Conservation (phyloP, 2,329 filamentous ascomycete genomes). For the Remersonia thermophila region DNA sequence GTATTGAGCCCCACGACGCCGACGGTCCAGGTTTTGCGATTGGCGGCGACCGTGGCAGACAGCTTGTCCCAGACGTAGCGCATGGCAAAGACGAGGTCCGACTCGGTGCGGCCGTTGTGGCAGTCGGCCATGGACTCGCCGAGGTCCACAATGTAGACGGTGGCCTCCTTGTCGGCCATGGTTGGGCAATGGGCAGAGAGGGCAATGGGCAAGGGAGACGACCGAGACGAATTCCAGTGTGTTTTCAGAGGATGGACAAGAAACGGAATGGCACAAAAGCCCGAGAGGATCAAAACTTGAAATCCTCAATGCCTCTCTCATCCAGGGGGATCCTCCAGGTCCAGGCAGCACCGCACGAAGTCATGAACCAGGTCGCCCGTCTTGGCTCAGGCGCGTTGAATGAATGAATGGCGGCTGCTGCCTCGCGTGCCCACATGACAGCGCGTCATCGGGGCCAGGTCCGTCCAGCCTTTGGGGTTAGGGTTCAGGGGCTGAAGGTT, state of each 20-base stretch:
- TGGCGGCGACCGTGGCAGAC: conserved; percentile 53
- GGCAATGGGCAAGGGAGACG: too few species aligned
- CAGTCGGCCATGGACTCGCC: conserved; percentile 71
- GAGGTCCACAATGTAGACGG: conserved; percentile 82
- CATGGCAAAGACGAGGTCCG: conserved; percentile 81
- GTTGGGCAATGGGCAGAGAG: conserved; percentile 19
- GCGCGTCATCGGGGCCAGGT: too few species aligned
- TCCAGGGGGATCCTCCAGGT: background rate
- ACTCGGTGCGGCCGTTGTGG: conserved; percentile 57
- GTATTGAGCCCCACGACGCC: conserved; percentile 79
- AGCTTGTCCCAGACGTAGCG: conserved; percentile 93
- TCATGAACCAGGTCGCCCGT: background rate
- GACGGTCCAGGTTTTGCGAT: conserved; percentile 59
- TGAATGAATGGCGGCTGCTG: conserved; percentile 5
- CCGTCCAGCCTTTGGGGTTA: too few species aligned
- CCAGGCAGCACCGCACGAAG: conserved; percentile 13
- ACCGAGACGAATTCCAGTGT: too few species aligned
- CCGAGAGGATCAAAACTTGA: too few species aligned
- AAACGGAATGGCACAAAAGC: too few species aligned
- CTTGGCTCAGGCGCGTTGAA: too few species aligned
- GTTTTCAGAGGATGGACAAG: too few species aligned
- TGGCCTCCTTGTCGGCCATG: conserved; percentile 91
- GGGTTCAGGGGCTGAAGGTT: too few species aligned
- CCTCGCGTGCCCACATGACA: conserved; percentile 16
- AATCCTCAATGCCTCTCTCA: too few species aligned